Evolutionary conservation across 129 eudicot species (phyloP), one percentile per base, ranked within the genome.

Genomic region (Apium graveolens): DNA sequence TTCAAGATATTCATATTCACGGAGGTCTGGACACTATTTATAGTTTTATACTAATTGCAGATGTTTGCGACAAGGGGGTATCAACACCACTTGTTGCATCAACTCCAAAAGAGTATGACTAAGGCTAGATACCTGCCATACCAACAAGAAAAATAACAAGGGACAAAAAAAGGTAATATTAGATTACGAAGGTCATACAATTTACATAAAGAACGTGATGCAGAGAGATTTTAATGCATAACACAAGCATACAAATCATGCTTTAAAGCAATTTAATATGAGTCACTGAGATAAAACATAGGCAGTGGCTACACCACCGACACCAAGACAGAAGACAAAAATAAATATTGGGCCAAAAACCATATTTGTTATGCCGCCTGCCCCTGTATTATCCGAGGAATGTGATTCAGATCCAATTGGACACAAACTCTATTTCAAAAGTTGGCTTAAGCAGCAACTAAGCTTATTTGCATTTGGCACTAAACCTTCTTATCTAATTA

Each of bases 311-410:
- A 88, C 93, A 83, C 89, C 93, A 60, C 87, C 81, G 63, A 89
- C 89, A 37, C 93, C 93, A 57, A 81, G 79, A 27, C 82, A 84
- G 73, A 89, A 89, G 60, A 79, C 83, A 74, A 89, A 89, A 37
- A 87, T 85, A 81, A 87, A 87, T 39, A 89, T 87, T 37, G 93
- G 89, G 83, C 90, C 97, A 83, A 92, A 80, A 41, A 92, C 68
- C 60, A 92, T 92, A 81, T 92, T 92, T 41, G 90, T 85, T 55
- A 81, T 57, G 79, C 90, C 96, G 71, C 97, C 96, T 65, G 93
- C 91, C 87, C 90, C 97, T 90, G 68, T 43, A 72, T 41, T 14
- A 45, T 46, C 65, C 38, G 43, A 17, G 12, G 66, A 38, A 72
- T 45, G 73, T 2, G 31, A n/a, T 72, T 83, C 53, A 68, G 73